Base-by-base conservation (phyloP, 352 stramenopile genomes). In the Globisporangium heterothallicum region DNA sequence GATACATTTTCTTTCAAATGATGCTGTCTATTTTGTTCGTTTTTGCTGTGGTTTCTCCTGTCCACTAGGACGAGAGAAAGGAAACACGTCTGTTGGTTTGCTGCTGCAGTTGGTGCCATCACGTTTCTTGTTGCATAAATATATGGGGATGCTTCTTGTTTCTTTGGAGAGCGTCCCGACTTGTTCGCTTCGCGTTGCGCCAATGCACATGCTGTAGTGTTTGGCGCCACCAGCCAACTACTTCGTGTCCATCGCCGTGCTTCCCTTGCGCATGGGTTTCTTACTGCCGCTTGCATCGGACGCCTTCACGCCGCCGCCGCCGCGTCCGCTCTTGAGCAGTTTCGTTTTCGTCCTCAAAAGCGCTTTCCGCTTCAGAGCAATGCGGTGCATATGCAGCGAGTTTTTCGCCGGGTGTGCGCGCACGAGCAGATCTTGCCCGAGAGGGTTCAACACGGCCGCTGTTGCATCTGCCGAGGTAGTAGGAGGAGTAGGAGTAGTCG, bases 151-250 rank as follows among this genome's bases (percentile, higher is more conserved):
- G n/a, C n/a, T n/a, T n/a, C n/a, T n/a, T n/a, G n/a, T n/a, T n/a
- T n/a, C n/a, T n/a, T n/a, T n/a, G n/a, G n/a, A n/a, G n/a, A n/a
- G n/a, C n/a, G n/a, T n/a, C n/a, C n/a, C n/a, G n/a, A n/a, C n/a
- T n/a, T n/a, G n/a, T n/a, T n/a, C n/a, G n/a, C n/a, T n/a, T n/a
- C n/a, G n/a, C n/a, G n/a, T n/a, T n/a, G n/a, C n/a, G n/a, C n/a
- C n/a, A n/a, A n/a, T n/a, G n/a, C n/a, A 90, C 52, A 93, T 88
- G 55, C 83, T 76, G 49, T 93, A 87, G 65, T 88, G 90, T 66
- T 93, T 93, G 58, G 78, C 76, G 44, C 40, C 18, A 24, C 21
- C 16, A 26, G 9, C 19, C 22, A n/a, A n/a, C 38, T 64, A 71
- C 52, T 85, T 83, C 48, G 66, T 18, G 26, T 56, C 49, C 25